A percentile compares a stretch with the other conserved stretches of the same genome.
These are phyloP conservation scores for Gryganskiella cystojenkinii DNA, from an alignment of 192 early-diverging fungal species.

Conservation along the genomic window DNA sequence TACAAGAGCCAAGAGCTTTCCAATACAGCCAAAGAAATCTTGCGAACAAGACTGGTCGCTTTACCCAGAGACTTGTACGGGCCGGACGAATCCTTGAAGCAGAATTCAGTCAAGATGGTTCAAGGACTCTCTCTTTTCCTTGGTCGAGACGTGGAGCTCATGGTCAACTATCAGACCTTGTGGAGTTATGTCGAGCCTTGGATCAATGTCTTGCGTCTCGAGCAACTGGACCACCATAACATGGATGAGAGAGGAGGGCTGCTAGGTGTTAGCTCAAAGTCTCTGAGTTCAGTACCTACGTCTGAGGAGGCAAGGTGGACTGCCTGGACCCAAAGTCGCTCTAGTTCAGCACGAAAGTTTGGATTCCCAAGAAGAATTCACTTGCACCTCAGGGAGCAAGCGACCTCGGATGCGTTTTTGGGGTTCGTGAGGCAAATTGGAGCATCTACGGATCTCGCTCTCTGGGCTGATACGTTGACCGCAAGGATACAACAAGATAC, in stretches of 20 bases:
- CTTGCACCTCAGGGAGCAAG: conserved; percentile 27
- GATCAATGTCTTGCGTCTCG: conserved; percentile 27
- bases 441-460: conserved; percentile 20
- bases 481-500: conserved; percentile 23
- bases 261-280: neutral
- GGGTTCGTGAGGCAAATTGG: conserved; percentile 39
- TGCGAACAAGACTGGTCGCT: conserved; percentile 28
- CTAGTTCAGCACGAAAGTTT: conserved; percentile 29
- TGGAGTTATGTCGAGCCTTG: conserved; percentile 25
- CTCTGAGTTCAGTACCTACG: neutral
- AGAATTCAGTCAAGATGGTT: conserved; percentile 7
- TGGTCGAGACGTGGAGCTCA: conserved; percentile 18
- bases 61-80: conserved; percentile 33
- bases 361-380: conserved; percentile 46
- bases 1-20: conserved; percentile 1
- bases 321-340: conserved; percentile 18
- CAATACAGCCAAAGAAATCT: conserved; percentile 27
- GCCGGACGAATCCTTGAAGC: conserved; percentile 29
- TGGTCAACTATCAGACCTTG: conserved; percentile 27
- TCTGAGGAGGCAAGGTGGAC: conserved; percentile 11
- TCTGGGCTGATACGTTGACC: conserved; percentile 28
- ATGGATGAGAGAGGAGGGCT: conserved; percentile 38
- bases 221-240: conserved; percentile 49
- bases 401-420: conserved; percentile 20
- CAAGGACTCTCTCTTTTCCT: conserved; percentile 29